These are phyloP conservation scores for Colletotrichum sp. DNA, from an alignment of 2,329 filamentous ascomycete species.

Conservation along the genomic window DNA sequence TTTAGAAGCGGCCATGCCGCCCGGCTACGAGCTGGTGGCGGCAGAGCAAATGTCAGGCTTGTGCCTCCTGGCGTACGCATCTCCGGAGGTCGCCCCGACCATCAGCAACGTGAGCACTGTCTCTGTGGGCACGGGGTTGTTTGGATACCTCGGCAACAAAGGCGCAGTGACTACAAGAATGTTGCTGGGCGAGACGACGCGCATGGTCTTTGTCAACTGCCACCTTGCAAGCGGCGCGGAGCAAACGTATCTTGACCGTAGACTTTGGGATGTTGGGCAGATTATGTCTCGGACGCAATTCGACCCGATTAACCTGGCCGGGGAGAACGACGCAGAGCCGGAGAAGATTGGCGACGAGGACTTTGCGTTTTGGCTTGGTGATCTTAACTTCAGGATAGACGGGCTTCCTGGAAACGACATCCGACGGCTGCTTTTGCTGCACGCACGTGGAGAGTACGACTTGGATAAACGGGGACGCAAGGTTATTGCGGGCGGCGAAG, in stretches of 20 bases:
- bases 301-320: slow-evolving; percentile 70
- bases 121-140: slow-evolving; percentile 84
- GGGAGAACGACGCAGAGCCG: slow-evolving; percentile 68
- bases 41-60: slow-evolving; percentile 88
- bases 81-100: slow-evolving; percentile 74
- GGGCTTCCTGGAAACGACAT: slow-evolving; percentile 91
- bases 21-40: slow-evolving; percentile 77
- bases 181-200: slow-evolving; percentile 87
- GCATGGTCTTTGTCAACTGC: slow-evolving; percentile 87
- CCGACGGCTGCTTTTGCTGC: slow-evolving; percentile 79
- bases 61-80: slow-evolving; percentile 84
- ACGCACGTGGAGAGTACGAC: slow-evolving; percentile 80
- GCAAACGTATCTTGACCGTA: slow-evolving; percentile 75
- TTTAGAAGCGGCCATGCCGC: slow-evolving; percentile 74
- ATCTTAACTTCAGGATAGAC: slow-evolving; percentile 92
- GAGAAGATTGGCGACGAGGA: slow-evolving; percentile 87
- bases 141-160: slow-evolving; percentile 97
- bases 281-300: slow-evolving; percentile 80
- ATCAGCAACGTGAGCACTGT: slow-evolving; percentile 84
- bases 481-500: slow-evolving; percentile 50
- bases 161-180: slow-evolving; percentile 84
- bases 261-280: slow-evolving; percentile 89
- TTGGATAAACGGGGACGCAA: slow-evolving; percentile 45
- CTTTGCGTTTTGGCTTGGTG: slow-evolving; percentile 94
- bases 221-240: slow-evolving; percentile 90